phyloP scores from a whole-genome alignment of 768 basidiomycete species.

The Phylloporus rhodoxanthus region DNA sequence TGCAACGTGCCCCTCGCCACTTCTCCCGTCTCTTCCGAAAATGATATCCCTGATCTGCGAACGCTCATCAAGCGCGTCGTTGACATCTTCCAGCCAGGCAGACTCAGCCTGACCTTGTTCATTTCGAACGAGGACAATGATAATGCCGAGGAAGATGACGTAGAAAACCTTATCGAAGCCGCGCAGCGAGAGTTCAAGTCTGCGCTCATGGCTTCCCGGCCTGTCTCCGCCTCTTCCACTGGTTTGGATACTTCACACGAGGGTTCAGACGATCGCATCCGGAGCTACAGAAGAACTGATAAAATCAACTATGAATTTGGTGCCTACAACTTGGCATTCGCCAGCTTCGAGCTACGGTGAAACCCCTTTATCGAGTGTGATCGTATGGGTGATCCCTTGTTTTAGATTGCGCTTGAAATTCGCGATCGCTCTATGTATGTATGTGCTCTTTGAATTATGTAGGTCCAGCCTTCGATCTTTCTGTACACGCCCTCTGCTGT shows the following conservation, averaged over 20 bases:
- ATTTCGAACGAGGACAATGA: conserved; percentile 61
- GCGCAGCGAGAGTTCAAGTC: conserved; percentile 69
- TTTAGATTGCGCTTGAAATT: conserved; percentile 17
- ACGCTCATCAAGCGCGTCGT: conserved; percentile 86
- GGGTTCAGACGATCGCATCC: conserved; percentile 16
- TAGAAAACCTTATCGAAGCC: conserved; percentile 56
- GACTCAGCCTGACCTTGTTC: conserved; percentile 84
- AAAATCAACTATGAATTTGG: conserved; percentile 98
- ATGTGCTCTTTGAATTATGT: conserved; percentile 9
- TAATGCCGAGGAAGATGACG: conserved; percentile 39
- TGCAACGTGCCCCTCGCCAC: conserved; percentile 80
- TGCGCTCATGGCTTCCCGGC: conserved; percentile 43
- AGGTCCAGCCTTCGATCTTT: conserved; percentile 3
- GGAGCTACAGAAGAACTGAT: conserved; percentile 76
- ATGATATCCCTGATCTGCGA: conserved; percentile 64
- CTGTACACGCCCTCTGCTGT: conserved; percentile 16
- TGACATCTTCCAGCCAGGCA: conserved; percentile 84
- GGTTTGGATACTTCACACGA: conserved; percentile 13
- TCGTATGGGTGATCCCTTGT: conserved; percentile 17
- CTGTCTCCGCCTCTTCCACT: conserved; percentile 20
- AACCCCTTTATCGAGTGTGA: conserved; percentile 7
- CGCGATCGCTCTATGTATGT: conserved; percentile 14
- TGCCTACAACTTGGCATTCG: conserved; percentile 85
- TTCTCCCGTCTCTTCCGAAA: conserved; percentile 25
- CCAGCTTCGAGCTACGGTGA: conserved; percentile 66